A percentile compares a stretch with the other conserved stretches of the same genome.
phyloP scores from a whole-genome alignment of 1,284 basidiomycete genomes.

The Schizophyllum commune region DNA sequence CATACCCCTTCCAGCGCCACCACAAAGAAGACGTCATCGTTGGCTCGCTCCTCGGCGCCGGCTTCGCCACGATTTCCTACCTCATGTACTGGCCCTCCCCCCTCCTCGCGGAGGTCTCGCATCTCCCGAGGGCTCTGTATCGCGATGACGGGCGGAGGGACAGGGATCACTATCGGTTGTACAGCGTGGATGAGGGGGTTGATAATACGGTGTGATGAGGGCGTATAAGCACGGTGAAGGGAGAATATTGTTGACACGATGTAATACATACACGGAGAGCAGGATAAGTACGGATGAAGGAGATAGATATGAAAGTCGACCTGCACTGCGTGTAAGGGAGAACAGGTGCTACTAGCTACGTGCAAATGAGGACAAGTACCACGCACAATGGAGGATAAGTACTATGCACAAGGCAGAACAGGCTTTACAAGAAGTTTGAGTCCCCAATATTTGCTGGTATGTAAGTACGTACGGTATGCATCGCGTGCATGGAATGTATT shows the following conservation, averaged over 20 bases:
- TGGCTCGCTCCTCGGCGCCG: constrained; percentile 48
- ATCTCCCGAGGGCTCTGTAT: constrained; percentile 36
- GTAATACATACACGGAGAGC: neutral
- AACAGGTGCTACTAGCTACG: too few species aligned
- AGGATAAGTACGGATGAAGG: neutral
- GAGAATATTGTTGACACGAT: neutral
- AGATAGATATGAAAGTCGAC: neutral
- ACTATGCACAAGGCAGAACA: constrained; percentile 7
- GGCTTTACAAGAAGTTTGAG: constrained; percentile 33
- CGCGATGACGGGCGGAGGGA: constrained; percentile 12
- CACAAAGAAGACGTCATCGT: constrained; percentile 63
- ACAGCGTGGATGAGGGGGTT: neutral
- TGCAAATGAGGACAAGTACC: too few species aligned
- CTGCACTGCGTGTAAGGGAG: too few species aligned
- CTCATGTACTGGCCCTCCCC: constrained; percentile 60
- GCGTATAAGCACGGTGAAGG: too few species aligned
- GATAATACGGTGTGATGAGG: neutral
- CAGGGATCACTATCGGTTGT: neutral
- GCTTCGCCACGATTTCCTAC: constrained; percentile 43
- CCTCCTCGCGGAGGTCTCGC: constrained; percentile 20
- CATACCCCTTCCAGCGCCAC: constrained; percentile 36
- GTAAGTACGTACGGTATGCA: too few species aligned
- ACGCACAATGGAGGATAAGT: constrained; percentile 15
- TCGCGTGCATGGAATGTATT: too few species aligned
- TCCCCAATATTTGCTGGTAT: neutral